These are phyloP conservation scores for Gynochthodes officinalis DNA, from an alignment of 257 asterid species.

Conservation along the genomic window DNA sequence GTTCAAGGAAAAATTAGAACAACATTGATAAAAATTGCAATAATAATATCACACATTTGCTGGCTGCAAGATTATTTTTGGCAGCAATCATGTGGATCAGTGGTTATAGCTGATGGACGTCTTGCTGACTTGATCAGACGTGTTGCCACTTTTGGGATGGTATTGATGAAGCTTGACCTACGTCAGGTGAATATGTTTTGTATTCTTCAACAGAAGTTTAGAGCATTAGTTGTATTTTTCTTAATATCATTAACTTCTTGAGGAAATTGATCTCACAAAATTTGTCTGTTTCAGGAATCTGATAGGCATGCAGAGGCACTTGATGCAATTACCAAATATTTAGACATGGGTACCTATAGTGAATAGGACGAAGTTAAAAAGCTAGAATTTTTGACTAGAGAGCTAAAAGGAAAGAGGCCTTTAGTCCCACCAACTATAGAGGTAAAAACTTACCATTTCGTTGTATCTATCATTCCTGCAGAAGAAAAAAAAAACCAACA, in stretches of 20 bases:
- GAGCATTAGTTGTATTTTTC: not conserved
- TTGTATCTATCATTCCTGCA: not conserved
- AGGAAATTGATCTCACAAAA: constrained; percentile 13
- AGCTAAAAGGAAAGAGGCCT: constrained; percentile 96
- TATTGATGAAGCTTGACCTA: constrained; percentile 92
- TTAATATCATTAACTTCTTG: not conserved
- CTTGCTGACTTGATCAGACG: constrained; percentile 90
- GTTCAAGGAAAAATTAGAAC: not conserved
- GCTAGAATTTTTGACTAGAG: constrained; percentile 79
- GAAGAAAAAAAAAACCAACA: no score
- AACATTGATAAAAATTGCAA: not conserved
- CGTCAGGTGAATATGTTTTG: constrained; percentile 68
- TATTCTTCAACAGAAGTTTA: not conserved
- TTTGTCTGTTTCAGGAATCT: constrained; percentile 73
- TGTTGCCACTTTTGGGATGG: constrained; percentile 89
- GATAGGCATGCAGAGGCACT: constrained; percentile 85
- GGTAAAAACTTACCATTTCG: constrained; percentile 31
- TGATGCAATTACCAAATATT: constrained; percentile 80
- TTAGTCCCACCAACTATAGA: constrained; percentile 76
- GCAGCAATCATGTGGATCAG: constrained; percentile 92
- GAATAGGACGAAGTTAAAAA: constrained; percentile 91
- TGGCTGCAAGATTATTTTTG: constrained; percentile 17
- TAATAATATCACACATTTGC: not conserved
- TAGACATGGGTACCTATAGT: constrained; percentile 90
- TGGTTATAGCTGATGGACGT: constrained; percentile 88